Percentiles rank a stretch among this genome's conserved stretches.
phyloP scores from a whole-genome alignment of 306 rosid species.

The Nissolia schottii region DNA sequence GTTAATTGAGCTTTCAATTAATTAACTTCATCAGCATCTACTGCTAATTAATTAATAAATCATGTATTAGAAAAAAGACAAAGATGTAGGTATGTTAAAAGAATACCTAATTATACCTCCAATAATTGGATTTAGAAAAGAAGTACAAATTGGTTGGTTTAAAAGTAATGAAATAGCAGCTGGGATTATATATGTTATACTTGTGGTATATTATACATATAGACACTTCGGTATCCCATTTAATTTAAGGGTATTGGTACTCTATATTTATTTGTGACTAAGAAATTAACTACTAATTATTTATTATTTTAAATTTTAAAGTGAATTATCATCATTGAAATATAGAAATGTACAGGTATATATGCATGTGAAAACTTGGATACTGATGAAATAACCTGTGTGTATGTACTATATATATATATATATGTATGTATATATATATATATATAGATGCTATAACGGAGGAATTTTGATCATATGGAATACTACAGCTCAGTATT shows the following conservation, averaged over 20 bases:
- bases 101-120: background rate
- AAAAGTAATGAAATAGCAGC: background rate
- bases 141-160: background rate
- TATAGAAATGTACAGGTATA: too few species aligned
- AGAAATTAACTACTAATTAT: too few species aligned
- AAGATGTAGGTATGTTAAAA: background rate
- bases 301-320: too few species aligned
- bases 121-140: background rate
- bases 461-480: background rate
- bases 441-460: constrained; percentile 2
- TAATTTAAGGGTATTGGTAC: too few species aligned
- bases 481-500: background rate
- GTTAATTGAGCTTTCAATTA: background rate
- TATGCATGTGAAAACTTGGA: too few species aligned
- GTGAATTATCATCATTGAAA: too few species aligned
- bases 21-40: constrained; percentile 1
- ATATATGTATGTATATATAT: too few species aligned
- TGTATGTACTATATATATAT: too few species aligned
- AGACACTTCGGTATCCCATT: too few species aligned
- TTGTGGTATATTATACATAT: background rate
- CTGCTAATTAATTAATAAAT: background rate
- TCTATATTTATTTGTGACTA: too few species aligned
- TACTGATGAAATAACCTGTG: too few species aligned
- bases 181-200: background rate
- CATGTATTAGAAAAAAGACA: background rate